Conservation (phyloP, 2,329 filamentous ascomycete genomes). For the Cercospora beticola region DNA sequence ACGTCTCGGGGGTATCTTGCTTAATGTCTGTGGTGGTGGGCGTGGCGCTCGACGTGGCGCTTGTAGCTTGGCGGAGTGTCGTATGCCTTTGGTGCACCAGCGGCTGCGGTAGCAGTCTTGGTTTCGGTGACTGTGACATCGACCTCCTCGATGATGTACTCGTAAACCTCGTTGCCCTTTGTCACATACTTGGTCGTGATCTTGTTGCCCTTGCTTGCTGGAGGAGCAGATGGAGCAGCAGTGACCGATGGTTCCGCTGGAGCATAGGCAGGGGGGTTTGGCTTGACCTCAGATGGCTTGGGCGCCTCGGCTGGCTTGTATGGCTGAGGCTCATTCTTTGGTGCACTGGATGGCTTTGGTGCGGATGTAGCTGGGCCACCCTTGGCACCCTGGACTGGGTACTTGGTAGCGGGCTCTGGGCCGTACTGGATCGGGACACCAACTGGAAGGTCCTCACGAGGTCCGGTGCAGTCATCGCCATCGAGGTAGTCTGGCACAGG, state of each 20-base stretch:
- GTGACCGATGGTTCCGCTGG: constrained; percentile 29
- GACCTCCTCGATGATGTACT: constrained; percentile 47
- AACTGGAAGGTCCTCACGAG: constrained; percentile 65
- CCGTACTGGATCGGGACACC: constrained; percentile 53
- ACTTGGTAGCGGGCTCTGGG: constrained; percentile 43
- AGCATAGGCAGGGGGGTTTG: constrained; percentile 24
- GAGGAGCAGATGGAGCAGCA: constrained; percentile 6
- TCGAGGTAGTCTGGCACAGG: constrained; percentile 55
- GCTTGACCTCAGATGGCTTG: constrained; percentile 13
- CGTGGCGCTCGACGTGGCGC: constrained; percentile 35
- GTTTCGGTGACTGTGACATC: constrained; percentile 44
- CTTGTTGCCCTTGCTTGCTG: constrained; percentile 31
- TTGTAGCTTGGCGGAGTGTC: constrained; percentile 22
- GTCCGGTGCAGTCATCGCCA: constrained; percentile 60
- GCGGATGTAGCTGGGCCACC: constrained; percentile 23
- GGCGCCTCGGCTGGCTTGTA: constrained; percentile 12
- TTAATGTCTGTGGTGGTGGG: constrained; percentile 26
- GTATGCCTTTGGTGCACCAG: constrained; percentile 27
- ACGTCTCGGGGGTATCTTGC: constrained; percentile 5
- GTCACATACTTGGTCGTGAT: constrained; percentile 46
- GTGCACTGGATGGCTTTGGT: neutral
- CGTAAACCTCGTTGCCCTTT: constrained; percentile 45
- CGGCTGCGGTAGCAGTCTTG: constrained; percentile 29
- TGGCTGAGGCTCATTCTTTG: neutral
- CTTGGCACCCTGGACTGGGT: constrained; percentile 31